A percentile compares a stretch with the other conserved stretches of the same genome.
These are phyloP conservation scores for Fagopyrum esculentum DNA, from an alignment of 148 eudicot species.

Conservation along the genomic window DNA sequence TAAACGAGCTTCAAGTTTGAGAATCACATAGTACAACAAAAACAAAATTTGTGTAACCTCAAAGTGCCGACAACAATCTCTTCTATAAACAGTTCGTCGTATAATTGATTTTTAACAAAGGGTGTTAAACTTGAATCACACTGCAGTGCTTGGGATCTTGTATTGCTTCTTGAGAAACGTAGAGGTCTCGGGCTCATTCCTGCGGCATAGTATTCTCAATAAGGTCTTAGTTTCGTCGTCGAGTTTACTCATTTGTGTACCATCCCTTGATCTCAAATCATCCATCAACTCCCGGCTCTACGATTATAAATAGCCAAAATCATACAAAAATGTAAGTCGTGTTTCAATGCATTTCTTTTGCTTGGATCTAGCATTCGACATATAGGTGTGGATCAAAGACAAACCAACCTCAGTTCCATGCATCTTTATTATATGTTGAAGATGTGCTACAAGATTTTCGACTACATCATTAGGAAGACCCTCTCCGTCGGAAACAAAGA, in stretches of 20 bases:
- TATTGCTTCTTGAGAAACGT: no score
- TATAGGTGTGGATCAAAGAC: not conserved
- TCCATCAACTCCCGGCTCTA: constrained; percentile 90
- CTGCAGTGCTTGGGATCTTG: no score
- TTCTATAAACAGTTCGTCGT: no score
- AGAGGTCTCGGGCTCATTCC: no score
- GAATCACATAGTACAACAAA: no score
- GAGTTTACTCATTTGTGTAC: not conserved
- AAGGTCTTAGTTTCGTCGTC: no score
- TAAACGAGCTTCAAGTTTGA: no score
- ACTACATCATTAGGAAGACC: constrained; percentile 97
- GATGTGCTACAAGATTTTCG: constrained; percentile 73
- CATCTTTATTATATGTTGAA: constrained; percentile 66
- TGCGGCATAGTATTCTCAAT: no score
- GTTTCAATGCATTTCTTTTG: not conserved
- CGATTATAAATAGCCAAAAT: constrained; percentile 4
- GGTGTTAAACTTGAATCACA: no score
- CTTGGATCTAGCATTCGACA: not conserved
- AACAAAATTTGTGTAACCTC: no score
- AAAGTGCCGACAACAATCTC: no score
- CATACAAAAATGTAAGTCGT: not conserved
- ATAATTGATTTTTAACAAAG: no score
- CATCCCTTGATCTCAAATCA: constrained; percentile 49
- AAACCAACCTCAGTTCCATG: constrained; percentile 76
- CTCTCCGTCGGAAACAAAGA: constrained; percentile 95